Percentiles rank a stretch among this genome's conserved stretches.
Evolutionary conservation across 805 yeast species (phyloP).

Genomic region (Metschnikowia rubicola): DNA sequence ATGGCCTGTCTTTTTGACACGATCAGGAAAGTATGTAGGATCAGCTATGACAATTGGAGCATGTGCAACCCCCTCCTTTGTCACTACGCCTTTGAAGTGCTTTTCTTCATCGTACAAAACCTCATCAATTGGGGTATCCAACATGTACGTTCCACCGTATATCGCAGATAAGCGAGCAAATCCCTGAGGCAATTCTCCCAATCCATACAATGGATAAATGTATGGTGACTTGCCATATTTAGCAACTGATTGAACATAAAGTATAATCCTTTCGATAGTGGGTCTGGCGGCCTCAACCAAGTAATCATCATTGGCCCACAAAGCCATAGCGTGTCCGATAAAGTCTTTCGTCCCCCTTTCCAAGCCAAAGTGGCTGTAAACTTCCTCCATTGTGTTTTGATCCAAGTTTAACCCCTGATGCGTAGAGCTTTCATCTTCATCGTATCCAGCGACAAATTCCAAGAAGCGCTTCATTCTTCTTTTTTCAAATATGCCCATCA

Average conservation of each 20-base stretch:
- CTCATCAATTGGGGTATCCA: constrained; percentile 93
- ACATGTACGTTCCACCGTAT: constrained; percentile 98
- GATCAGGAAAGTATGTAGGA: constrained; percentile 93
- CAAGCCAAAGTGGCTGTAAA: constrained; percentile 83
- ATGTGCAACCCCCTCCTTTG: constrained; percentile 86
- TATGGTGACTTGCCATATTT: constrained; percentile 96
- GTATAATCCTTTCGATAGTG: constrained; percentile 77
- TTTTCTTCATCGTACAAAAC: constrained; percentile 63
- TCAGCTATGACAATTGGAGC: constrained; percentile 96
- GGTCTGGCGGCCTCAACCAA: constrained; percentile 87
- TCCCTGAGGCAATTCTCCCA: constrained; percentile 98
- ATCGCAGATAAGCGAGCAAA: constrained; percentile 96
- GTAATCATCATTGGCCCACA: constrained; percentile 88
- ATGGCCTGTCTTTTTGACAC: constrained; percentile 67
- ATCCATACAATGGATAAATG: constrained; percentile 90
- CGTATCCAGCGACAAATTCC: constrained; percentile 79
- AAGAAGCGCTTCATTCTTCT: constrained; percentile 89
- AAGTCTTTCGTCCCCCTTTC: constrained; percentile 93
- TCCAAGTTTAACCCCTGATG: constrained; percentile 87
- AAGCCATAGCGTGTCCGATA: constrained; percentile 98
- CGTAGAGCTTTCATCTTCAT: constrained; percentile 73
- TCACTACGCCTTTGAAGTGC: constrained; percentile 79
- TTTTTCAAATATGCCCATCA: constrained; percentile 96
- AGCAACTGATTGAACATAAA: constrained; percentile 88
- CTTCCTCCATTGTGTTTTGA: constrained; percentile 84